Conservation (phyloP, 129 eudicot genomes). For the Flaveria robusta region DNA sequence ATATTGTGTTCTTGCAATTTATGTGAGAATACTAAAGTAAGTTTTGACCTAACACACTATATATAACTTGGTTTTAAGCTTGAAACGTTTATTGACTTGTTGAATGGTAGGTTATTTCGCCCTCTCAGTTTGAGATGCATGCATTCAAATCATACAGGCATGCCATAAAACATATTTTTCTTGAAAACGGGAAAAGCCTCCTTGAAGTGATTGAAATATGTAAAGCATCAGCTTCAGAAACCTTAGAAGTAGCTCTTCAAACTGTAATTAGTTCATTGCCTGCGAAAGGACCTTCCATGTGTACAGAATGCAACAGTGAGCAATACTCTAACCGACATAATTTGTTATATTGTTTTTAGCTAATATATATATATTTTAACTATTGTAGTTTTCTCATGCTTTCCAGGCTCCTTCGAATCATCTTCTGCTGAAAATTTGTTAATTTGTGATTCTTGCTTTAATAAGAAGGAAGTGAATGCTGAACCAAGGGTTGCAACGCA, state of each 20-base stretch:
- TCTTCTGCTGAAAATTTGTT: constrained; percentile 33
- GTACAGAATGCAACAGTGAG: constrained; percentile 65
- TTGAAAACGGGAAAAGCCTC: constrained; percentile 88
- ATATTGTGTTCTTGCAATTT: constrained; percentile 74
- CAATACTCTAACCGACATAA: not conserved
- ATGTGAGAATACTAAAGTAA: constrained; percentile 73
- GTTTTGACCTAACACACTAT: constrained; percentile 28
- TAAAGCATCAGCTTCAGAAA: constrained; percentile 45
- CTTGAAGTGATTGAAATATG: constrained; percentile 74
- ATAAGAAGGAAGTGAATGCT: constrained; percentile 22
- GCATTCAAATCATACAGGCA: constrained; percentile 73
- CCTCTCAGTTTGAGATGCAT: constrained; percentile 86
- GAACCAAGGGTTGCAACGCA: constrained; percentile 19
- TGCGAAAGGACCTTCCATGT: constrained; percentile 50
- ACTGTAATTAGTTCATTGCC: constrained; percentile 74
- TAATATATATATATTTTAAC: constrained; percentile 13
- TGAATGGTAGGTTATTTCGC: constrained; percentile 66
- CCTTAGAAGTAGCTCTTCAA: constrained; percentile 59
- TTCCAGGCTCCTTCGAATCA: constrained; percentile 27
- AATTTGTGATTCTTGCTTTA: constrained; percentile 29
- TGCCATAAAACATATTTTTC: constrained; percentile 74
- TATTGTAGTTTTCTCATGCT: constrained; percentile 10
- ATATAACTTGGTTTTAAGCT: constrained; percentile 7
- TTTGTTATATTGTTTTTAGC: not conserved
- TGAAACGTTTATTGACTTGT: constrained; percentile 17